Evolutionary conservation across 208 protist genomes (phyloP).

Genomic region (Wallacemonas collosoma): DNA sequence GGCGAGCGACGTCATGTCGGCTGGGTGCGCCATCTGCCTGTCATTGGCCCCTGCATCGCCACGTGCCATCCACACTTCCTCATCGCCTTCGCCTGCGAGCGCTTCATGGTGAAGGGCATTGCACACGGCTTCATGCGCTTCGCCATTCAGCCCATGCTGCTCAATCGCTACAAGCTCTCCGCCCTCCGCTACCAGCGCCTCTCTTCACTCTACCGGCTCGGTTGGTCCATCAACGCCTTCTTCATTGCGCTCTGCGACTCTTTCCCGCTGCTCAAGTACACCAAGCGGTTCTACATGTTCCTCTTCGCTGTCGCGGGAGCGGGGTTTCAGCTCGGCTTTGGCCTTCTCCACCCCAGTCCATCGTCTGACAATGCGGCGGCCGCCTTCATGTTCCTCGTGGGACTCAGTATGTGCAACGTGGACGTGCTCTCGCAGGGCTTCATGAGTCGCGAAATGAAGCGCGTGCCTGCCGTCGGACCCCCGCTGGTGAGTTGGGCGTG

Average conservation of each 20-base stretch:
- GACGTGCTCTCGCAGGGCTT: slow-evolving; percentile 45
- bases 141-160: slow-evolving; percentile 28
- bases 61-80: slow-evolving; percentile 17
- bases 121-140: slow-evolving; percentile 22
- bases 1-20: background rate
- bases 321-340: slow-evolving; percentile 23
- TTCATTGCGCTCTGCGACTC: slow-evolving; percentile 30
- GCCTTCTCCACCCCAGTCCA: slow-evolving; percentile 15
- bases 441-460: slow-evolving; percentile 33
- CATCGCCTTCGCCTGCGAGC: slow-evolving; percentile 21
- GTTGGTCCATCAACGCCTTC: slow-evolving; percentile 35
- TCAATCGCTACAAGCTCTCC: slow-evolving; percentile 10
- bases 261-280: slow-evolving; percentile 31
- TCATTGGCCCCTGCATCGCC: slow-evolving; percentile 3
- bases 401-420: slow-evolving; percentile 30
- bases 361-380: slow-evolving; percentile 18
- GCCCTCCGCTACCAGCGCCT: slow-evolving; percentile 20
- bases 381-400: slow-evolving; percentile 31
- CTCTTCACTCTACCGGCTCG: slow-evolving; percentile 15
- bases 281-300: slow-evolving; percentile 38
- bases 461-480: slow-evolving; percentile 21
- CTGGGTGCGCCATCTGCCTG: slow-evolving; percentile 8
- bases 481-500: slow-evolving; percentile 39
- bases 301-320: slow-evolving; percentile 15
- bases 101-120: slow-evolving; percentile 23